phyloP scores from a whole-genome alignment of 805 yeast species.

The Wickerhamomyces subpelliculosus region DNA sequence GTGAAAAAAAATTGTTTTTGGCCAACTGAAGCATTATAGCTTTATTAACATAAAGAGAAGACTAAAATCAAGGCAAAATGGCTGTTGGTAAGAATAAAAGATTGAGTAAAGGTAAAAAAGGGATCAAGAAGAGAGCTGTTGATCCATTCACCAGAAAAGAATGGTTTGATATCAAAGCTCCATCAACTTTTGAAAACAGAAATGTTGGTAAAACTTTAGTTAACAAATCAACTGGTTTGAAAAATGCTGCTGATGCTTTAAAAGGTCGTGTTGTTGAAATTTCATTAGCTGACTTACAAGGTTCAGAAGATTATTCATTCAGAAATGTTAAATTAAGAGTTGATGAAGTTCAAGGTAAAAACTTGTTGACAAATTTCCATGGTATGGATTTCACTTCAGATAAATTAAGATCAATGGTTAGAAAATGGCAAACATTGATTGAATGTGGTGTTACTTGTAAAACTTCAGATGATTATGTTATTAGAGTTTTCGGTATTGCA shows the following conservation, averaged over 20 bases:
- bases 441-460: constrained; percentile 98
- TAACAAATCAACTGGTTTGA: constrained; percentile 97
- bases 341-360: constrained; percentile 98
- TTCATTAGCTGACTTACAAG: constrained; percentile 94
- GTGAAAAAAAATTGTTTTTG: background rate
- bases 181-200: constrained; percentile 94
- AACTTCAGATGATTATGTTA: constrained; percentile 92
- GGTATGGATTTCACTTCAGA: constrained; percentile 98
- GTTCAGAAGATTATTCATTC: constrained; percentile 97
- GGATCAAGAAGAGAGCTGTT: constrained; percentile 96
- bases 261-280: constrained; percentile 97
- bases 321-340: constrained; percentile 97
- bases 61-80: constrained; percentile 29
- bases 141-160: constrained; percentile 99
- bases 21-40: constrained; percentile 12
- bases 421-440: constrained; percentile 98
- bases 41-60: background rate
- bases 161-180: constrained; percentile 95
- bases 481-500: constrained; percentile 91
- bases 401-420: constrained; percentile 94
- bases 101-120: constrained; percentile 84
- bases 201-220: constrained; percentile 97
- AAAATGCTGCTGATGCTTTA: constrained; percentile 96
- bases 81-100: constrained; percentile 84
- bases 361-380: constrained; percentile 98